These are phyloP conservation scores for Alternaria sp. DNA, from an alignment of 2,329 filamentous ascomycete genomes.

Conservation along the genomic window DNA sequence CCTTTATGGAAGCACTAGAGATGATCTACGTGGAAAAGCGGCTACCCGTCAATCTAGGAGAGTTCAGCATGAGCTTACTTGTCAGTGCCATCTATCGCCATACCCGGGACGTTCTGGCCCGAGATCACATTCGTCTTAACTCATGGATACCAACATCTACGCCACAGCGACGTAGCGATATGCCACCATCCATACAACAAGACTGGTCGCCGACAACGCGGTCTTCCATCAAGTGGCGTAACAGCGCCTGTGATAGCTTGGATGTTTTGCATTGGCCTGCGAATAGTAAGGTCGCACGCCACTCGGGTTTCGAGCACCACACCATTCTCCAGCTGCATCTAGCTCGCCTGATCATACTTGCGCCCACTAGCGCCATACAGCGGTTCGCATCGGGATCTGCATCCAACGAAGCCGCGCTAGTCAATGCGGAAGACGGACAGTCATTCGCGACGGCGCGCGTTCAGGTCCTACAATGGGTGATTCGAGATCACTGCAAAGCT, in stretches of 20 bases:
- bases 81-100: slow-evolving; percentile 59
- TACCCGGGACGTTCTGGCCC: slow-evolving; percentile 57
- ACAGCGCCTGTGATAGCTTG: slow-evolving; percentile 55
- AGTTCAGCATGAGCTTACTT: slow-evolving; percentile 57
- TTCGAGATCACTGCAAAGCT: slow-evolving; percentile 62
- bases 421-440: not conserved
- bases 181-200: not conserved
- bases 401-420: slow-evolving; percentile 7
- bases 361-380: slow-evolving; percentile 56
- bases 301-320: slow-evolving; percentile 60
- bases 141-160: slow-evolving; percentile 38
- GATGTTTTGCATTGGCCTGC: slow-evolving; percentile 66
- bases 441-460: slow-evolving; percentile 3
- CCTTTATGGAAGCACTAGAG: slow-evolving; percentile 45
- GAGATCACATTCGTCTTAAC: slow-evolving; percentile 54
- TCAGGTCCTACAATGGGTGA: slow-evolving; percentile 57
- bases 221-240: slow-evolving; percentile 58
- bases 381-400: slow-evolving; percentile 45
- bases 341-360: slow-evolving; percentile 60
- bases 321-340: slow-evolving; percentile 64
- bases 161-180: slow-evolving; percentile 18
- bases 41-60: slow-evolving; percentile 52
- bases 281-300: slow-evolving; percentile 58
- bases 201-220: slow-evolving; percentile 57
- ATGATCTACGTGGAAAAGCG: slow-evolving; percentile 58